phyloP scores from a whole-genome alignment of 1,284 basidiomycete genomes.

The Calocybe gambosa region DNA sequence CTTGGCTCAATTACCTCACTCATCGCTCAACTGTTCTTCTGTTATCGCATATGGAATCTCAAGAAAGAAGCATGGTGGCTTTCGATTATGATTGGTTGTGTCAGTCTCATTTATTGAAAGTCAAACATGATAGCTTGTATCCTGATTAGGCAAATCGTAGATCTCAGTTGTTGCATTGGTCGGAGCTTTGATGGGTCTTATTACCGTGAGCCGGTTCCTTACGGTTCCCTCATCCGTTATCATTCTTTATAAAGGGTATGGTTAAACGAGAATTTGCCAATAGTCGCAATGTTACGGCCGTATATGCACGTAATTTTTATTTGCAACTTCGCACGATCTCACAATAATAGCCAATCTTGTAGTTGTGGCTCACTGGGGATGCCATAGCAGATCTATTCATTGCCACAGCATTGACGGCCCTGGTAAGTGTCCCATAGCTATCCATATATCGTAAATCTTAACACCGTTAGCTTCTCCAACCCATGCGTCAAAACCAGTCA shows the following conservation, averaged over 20 bases:
- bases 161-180: conserved; percentile 11
- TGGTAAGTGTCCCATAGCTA: neutral
- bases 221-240: neutral
- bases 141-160: neutral
- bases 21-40: conserved; percentile 20
- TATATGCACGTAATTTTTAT: neutral
- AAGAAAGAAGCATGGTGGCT: conserved; percentile 12
- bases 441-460: neutral
- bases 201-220: neutral
- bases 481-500: conserved; percentile 7
- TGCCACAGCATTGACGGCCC: conserved; percentile 14
- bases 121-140: too few relatives aligned
- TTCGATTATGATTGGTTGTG: conserved; percentile 12
- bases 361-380: conserved; percentile 19
- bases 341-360: neutral
- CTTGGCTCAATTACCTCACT: conserved; percentile 19
- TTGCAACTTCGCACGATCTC: neutral
- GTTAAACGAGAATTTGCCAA: neutral
- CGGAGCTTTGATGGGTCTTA: neutral
- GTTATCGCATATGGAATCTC: conserved; percentile 21
- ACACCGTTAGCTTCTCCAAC: conserved; percentile 6
- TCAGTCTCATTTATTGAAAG: neutral
- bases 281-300: neutral
- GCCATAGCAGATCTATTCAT: conserved; percentile 18
- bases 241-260: neutral